Percentiles rank a stretch among this genome's conserved stretches.
These are phyloP conservation scores for Globisporangium perplexum DNA, from an alignment of 352 stramenopile genomes.

Conservation along the genomic window DNA sequence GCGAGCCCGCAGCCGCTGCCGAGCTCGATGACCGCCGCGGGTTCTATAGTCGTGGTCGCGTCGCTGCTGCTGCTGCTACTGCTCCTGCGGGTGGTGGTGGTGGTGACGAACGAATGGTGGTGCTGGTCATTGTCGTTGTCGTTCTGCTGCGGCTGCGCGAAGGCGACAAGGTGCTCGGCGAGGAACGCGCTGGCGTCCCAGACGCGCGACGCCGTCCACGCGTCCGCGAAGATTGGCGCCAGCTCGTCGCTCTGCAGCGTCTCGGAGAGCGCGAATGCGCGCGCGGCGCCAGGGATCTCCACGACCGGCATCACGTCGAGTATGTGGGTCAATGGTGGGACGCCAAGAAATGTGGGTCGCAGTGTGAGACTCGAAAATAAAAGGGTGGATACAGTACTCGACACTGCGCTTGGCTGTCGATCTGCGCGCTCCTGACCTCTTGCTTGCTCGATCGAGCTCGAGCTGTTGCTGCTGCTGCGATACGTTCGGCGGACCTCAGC, in stretches of 20 bases:
- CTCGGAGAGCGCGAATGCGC: slow-evolving; percentile 66
- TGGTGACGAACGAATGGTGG: neutral
- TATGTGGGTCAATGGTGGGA: neutral
- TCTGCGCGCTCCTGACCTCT: too few relatives aligned
- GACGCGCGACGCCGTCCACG: slow-evolving; percentile 75
- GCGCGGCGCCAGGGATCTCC: slow-evolving; percentile 19
- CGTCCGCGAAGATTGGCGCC: slow-evolving; percentile 76
- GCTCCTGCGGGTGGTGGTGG: neutral
- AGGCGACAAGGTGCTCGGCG: slow-evolving; percentile 43
- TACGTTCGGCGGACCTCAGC: neutral
- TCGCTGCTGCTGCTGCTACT: neutral
- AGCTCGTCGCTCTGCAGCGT: slow-evolving; percentile 64
- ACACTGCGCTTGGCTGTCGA: too few relatives aligned
- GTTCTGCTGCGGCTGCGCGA: slow-evolving; percentile 17
- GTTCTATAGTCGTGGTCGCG: neutral
- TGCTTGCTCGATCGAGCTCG: too few relatives aligned
- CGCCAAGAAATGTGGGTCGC: neutral
- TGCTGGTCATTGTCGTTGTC: too few relatives aligned
- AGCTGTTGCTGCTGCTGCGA: neutral
- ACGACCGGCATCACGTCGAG: slow-evolving; percentile 26
- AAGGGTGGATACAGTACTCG: too few relatives aligned
- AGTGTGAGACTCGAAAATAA: too few relatives aligned
- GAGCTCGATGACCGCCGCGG: slow-evolving; percentile 55
- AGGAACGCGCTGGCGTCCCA: slow-evolving; percentile 73
- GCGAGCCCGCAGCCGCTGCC: slow-evolving; percentile 75